phyloP scores from a whole-genome alignment of 148 eudicot genomes.

The Pouteria glomerata region DNA sequence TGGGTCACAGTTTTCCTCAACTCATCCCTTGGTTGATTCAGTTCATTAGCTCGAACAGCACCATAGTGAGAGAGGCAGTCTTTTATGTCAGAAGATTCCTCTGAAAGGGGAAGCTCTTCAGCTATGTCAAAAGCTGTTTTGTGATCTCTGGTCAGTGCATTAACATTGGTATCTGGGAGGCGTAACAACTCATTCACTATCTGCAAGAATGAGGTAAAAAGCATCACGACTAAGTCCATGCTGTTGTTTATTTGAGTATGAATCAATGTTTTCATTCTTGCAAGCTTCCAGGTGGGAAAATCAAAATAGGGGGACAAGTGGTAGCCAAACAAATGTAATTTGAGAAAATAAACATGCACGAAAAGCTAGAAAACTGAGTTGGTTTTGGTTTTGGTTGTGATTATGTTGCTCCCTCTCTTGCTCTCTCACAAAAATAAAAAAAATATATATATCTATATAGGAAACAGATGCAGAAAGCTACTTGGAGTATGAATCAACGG shows the following conservation, averaged over 20 bases:
- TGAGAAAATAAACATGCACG: background rate
- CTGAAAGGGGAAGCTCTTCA: conserved; percentile 64
- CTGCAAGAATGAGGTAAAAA: conserved; percentile 31
- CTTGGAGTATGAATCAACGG: too few relatives aligned
- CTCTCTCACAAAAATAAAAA: too few relatives aligned
- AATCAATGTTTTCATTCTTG: background rate
- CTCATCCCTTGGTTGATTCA: conserved; percentile 83
- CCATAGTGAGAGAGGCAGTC: conserved; percentile 39
- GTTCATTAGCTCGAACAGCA: conserved; percentile 69
- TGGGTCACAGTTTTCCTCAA: conserved; percentile 68
- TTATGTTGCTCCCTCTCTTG: too few relatives aligned
- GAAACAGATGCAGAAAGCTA: too few relatives aligned
- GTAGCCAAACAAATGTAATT: background rate
- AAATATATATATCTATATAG: too few relatives aligned
- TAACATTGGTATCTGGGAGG: conserved; percentile 63
- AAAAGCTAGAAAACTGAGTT: background rate
- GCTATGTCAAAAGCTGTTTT: conserved; percentile 84
- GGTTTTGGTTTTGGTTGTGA: too few relatives aligned
- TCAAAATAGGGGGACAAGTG: background rate
- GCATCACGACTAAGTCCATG: background rate
- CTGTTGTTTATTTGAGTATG: background rate
- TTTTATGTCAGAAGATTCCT: conserved; percentile 61
- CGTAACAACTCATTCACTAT: conserved; percentile 53
- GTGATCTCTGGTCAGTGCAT: conserved; percentile 60
- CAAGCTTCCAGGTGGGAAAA: background rate